Evolutionary conservation across 2,329 filamentous ascomycete genomes (phyloP), one percentile per base, ranked within the genome.

Genomic region (Dothideomycetes sp.): DNA sequence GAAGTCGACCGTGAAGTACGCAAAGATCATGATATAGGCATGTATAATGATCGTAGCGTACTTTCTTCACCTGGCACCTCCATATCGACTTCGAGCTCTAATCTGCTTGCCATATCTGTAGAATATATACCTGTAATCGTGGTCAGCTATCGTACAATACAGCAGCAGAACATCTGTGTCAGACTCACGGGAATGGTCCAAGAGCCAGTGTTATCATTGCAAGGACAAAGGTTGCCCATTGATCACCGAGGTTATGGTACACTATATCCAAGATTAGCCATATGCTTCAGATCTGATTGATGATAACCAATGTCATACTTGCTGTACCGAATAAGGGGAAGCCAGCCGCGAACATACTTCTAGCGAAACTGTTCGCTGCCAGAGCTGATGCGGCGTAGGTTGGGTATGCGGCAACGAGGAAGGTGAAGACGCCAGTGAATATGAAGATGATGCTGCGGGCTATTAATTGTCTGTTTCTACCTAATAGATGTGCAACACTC

Each of bases 401-500:
- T 0, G 66, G 62, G 50, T 71, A 80, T 3, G 71, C 68, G 39
- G 83, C 78, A 30, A 82, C 70, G 3, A 83, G 66, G 48, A 84
- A 84, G 4, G 73, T 75, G 39, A 35, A 22, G 33, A 35, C 19
- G 14, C 30, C 30, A 32, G 30, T 10, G n/a, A 32, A 32, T 12
- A 32, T 12, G 9, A 19, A 19, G 33, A 35, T 19, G 16, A 19
- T 14, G 11, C n/a, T n/a, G n/a, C n/a, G n/a, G n/a, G n/a, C 16
- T 35, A 35, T 10, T 17, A 9, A 18, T 30, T 40, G 30, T 22
- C 15, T 11, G 15, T 9, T 17, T 5, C n/a, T 17, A 35, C 5
- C 5, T 8, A 12, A 35, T 12, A 19, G 10, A 35, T 7, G 16
- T 11, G 8, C 17, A 19, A 16, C 19, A 19, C 19, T 11, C 7